Conservation (phyloP, 805 yeast genomes). For the Nakazawaea wickerhamii region DNA sequence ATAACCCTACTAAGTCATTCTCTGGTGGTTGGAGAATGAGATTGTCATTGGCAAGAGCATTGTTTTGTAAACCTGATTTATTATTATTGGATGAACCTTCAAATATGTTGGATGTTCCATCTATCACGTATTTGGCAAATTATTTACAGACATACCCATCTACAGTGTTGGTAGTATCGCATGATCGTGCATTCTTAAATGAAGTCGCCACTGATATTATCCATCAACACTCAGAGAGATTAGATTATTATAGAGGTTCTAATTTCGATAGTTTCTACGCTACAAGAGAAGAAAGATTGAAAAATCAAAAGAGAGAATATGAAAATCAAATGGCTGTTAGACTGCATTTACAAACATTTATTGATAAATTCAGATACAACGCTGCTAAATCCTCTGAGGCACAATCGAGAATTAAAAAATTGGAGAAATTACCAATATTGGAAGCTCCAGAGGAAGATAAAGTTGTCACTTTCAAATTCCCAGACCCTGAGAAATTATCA, state of each 20-base stretch:
- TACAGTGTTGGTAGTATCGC: constrained; percentile 93
- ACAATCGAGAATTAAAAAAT: constrained; percentile 93
- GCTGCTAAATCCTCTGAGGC: constrained; percentile 98
- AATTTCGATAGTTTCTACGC: constrained; percentile 90
- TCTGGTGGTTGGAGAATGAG: constrained; percentile 99
- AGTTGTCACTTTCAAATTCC: constrained; percentile 79
- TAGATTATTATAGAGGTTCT: constrained; percentile 92
- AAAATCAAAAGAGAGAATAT: constrained; percentile 89
- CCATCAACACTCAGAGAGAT: constrained; percentile 94
- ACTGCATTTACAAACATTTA: constrained; percentile 87
- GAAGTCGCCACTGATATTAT: constrained; percentile 98
- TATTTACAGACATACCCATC: constrained; percentile 87
- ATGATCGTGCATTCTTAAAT: constrained; percentile 93
- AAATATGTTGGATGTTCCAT: constrained; percentile 99
- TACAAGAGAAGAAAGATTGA: constrained; percentile 91
- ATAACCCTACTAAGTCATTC: constrained; percentile 78
- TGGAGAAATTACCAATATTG: constrained; percentile 87
- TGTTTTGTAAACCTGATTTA: constrained; percentile 94
- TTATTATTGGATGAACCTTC: constrained; percentile 96
- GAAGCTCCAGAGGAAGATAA: constrained; percentile 95
- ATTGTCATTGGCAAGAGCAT: constrained; percentile 93
- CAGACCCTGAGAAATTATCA: constrained; percentile 88
- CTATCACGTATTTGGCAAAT: constrained; percentile 87
- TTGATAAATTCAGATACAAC: constrained; percentile 94
- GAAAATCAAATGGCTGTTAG: constrained; percentile 97